Percentiles rank a stretch among this genome's conserved stretches.
phyloP scores from a whole-genome alignment of 306 rosid species.

The Arachis stenosperma region DNA sequence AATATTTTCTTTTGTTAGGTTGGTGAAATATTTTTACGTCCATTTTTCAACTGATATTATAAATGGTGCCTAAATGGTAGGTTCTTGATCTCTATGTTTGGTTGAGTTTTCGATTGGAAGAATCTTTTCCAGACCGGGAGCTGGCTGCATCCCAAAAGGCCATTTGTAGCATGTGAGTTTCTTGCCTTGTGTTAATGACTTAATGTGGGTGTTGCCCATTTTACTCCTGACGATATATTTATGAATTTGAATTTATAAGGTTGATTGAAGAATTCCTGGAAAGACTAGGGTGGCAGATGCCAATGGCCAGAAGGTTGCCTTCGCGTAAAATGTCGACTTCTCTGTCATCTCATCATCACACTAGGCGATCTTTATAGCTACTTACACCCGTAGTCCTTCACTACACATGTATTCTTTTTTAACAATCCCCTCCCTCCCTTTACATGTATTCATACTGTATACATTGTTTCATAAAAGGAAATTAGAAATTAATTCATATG shows the following conservation, averaged over 20 bases:
- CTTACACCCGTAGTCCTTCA: not conserved
- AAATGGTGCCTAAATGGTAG: slow-evolving; percentile 56
- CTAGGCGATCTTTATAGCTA: slow-evolving; percentile 31
- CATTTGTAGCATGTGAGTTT: slow-evolving; percentile 81
- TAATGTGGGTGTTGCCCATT: not conserved
- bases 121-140: slow-evolving; percentile 85
- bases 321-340: slow-evolving; percentile 38
- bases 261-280: slow-evolving; percentile 88
- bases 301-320: slow-evolving; percentile 47
- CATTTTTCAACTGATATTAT: slow-evolving; percentile 28
- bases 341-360: slow-evolving; percentile 36
- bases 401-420: not conserved
- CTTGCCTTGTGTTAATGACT: slow-evolving; percentile 13
- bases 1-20: slow-evolving; percentile 29
- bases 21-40: slow-evolving; percentile 19
- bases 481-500: not conserved
- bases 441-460: not conserved
- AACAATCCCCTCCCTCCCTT: not conserved
- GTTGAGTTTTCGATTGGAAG: slow-evolving; percentile 91
- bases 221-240: slow-evolving; percentile 6
- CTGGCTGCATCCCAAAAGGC: slow-evolving; percentile 79
- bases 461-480: slow-evolving; percentile 7
- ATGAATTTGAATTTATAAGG: slow-evolving; percentile 51
- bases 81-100: slow-evolving; percentile 94
- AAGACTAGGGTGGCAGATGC: slow-evolving; percentile 77